Percentiles rank a stretch among this genome's conserved stretches.
Evolutionary conservation across 495 filamentous ascomycete species (phyloP).

Genomic region (Trichocladium antarcticum): DNA sequence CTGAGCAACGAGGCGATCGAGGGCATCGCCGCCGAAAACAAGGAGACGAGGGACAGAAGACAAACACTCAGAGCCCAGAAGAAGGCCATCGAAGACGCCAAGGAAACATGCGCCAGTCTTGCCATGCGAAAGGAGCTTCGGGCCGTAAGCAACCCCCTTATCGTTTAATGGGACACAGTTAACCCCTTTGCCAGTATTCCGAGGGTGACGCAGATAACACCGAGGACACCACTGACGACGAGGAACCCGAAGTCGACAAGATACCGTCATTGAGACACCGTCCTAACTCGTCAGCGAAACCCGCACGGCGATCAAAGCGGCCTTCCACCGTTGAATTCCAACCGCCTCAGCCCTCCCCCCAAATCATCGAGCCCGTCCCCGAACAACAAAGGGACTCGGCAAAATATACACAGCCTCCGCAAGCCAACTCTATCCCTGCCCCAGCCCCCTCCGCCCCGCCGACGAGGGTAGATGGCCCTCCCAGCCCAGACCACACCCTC

Average conservation of each 20-base stretch:
- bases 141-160: constrained; percentile 7
- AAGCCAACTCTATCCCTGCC: not conserved
- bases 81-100: constrained; percentile 31
- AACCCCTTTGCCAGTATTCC: constrained; percentile 10
- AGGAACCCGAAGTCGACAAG: constrained; percentile 1
- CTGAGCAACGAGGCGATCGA: constrained; percentile 24
- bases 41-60: constrained; percentile 28
- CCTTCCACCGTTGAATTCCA: not conserved
- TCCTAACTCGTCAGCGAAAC: not conserved
- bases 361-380: not conserved
- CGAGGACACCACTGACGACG: constrained; percentile 18
- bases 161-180: not conserved
- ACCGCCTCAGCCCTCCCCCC: not conserved
- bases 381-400: too few species aligned
- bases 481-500: not conserved
- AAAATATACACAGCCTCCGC: not conserved
- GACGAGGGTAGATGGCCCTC: constrained; percentile 1
- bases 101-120: constrained; percentile 29
- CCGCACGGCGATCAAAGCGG: not conserved
- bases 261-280: not conserved
- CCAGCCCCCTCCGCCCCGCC: not conserved
- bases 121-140: constrained; percentile 33
- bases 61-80: constrained; percentile 25
- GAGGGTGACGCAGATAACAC: constrained; percentile 12
- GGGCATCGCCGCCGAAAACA: constrained; percentile 31